These are phyloP conservation scores for Axilococcus clingmanii DNA, from an alignment of 139 green algal genomes.

Conservation along the genomic window DNA sequence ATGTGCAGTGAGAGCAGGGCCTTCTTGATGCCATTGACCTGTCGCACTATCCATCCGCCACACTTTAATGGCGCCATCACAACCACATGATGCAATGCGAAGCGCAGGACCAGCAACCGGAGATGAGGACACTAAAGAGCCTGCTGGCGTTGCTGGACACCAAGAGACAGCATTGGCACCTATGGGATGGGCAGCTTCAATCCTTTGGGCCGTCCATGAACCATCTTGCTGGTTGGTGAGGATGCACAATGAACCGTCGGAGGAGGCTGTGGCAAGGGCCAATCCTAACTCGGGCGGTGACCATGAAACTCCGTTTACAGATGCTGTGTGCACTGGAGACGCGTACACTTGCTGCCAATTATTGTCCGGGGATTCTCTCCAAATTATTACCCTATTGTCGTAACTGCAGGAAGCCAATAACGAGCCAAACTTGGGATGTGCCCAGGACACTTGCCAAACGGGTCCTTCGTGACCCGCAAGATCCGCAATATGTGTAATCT, in stretches of 20 bases:
- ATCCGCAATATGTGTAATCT: slow-evolving; percentile 52
- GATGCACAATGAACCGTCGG: slow-evolving; percentile 79
- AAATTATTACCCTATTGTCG: slow-evolving; percentile 87
- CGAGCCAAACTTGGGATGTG: slow-evolving; percentile 89
- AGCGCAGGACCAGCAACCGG: slow-evolving; percentile 32
- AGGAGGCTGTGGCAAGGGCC: slow-evolving; percentile 77
- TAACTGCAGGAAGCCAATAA: slow-evolving; percentile 87
- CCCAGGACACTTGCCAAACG: slow-evolving; percentile 78
- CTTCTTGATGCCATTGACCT: slow-evolving; percentile 64
- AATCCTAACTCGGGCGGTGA: slow-evolving; percentile 89
- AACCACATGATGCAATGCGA: slow-evolving; percentile 68
- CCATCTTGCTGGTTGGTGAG: slow-evolving; percentile 37
- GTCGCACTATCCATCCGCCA: slow-evolving; percentile 43
- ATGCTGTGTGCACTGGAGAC: slow-evolving; percentile 49
- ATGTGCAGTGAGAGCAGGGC: slow-evolving; percentile 59
- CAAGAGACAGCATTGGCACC: slow-evolving; percentile 82
- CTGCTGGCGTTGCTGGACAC: slow-evolving; percentile 64
- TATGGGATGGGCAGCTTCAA: slow-evolving; percentile 65
- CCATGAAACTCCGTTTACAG: slow-evolving; percentile 89
- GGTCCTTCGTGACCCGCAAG: slow-evolving; percentile 89
- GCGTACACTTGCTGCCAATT: slow-evolving; percentile 61
- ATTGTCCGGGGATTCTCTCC: slow-evolving; percentile 57
- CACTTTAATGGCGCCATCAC: slow-evolving; percentile 84
- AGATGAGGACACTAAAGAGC: slow-evolving; percentile 42
- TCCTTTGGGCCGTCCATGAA: slow-evolving; percentile 38